These are phyloP conservation scores for Xerocomus brunneocitrinus DNA, from an alignment of 768 basidiomycete genomes.

Conservation along the genomic window DNA sequence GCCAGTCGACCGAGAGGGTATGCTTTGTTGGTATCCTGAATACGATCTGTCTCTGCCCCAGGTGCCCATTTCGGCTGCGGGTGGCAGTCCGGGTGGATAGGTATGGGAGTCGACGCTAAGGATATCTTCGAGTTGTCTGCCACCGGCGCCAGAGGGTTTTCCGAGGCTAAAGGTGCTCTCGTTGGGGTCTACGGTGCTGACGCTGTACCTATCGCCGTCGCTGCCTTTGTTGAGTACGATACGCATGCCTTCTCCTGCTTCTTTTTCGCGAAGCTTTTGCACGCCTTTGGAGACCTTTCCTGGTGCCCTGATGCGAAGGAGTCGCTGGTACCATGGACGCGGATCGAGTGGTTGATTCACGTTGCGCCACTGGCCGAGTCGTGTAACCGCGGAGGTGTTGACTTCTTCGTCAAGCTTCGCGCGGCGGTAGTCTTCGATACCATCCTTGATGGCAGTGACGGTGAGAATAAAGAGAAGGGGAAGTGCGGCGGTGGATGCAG, in stretches of 20 bases:
- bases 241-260: slow-evolving; percentile 63
- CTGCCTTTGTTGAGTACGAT: slow-evolving; percentile 51
- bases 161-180: slow-evolving; percentile 41
- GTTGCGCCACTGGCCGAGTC: slow-evolving; percentile 85
- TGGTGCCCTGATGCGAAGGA: slow-evolving; percentile 67
- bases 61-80: slow-evolving; percentile 28
- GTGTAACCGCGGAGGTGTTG: slow-evolving; percentile 90
- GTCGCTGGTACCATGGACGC: slow-evolving; percentile 66
- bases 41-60: slow-evolving; percentile 39
- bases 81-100: slow-evolving; percentile 49
- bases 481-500: slow-evolving; percentile 75
- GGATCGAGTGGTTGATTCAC: slow-evolving; percentile 81
- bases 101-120: slow-evolving; percentile 62
- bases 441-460: slow-evolving; percentile 94
- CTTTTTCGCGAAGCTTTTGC: slow-evolving; percentile 74
- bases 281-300: slow-evolving; percentile 83
- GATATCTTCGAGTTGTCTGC: slow-evolving; percentile 60
- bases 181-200: slow-evolving; percentile 41
- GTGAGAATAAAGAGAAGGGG: slow-evolving; percentile 83
- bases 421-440: slow-evolving; percentile 92
- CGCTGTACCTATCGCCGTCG: slow-evolving; percentile 35
- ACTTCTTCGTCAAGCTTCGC: slow-evolving; percentile 85
- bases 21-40: slow-evolving; percentile 49
- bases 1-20: slow-evolving; percentile 54
- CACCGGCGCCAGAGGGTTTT: slow-evolving; percentile 38